A percentile compares a stretch with the other conserved stretches of the same genome.
Evolutionary conservation across 495 filamentous ascomycete genomes (phyloP).

Genomic region (Parachaetomium inaequale): DNA sequence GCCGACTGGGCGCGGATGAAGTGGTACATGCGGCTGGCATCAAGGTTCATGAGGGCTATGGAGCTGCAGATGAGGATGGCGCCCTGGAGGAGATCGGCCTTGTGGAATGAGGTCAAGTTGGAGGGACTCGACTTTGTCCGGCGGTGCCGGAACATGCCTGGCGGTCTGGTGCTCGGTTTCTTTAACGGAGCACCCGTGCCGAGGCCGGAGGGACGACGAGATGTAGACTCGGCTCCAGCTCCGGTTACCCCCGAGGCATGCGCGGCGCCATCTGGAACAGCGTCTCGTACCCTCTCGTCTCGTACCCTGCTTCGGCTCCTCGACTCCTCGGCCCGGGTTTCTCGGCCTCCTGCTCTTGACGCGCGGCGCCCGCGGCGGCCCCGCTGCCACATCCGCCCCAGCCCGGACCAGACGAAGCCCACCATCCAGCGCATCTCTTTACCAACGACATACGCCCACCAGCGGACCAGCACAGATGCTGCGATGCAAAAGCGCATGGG

Average conservation of each 20-base stretch:
- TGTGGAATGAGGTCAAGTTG: slow-evolving; percentile 77
- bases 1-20: slow-evolving; percentile 93
- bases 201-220: slow-evolving; percentile 1
- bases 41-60: slow-evolving; percentile 81
- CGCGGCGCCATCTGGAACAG: not conserved
- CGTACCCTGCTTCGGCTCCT: slow-evolving; percentile 37
- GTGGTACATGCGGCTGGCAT: slow-evolving; percentile 98
- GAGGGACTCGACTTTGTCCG: slow-evolving; percentile 82
- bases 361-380: slow-evolving; percentile 48
- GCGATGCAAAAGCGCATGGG: slow-evolving; percentile 88
- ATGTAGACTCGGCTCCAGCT: not conserved
- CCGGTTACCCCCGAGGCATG: slow-evolving; percentile 1
- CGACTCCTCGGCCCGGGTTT: slow-evolving; percentile 31
- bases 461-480: slow-evolving; percentile 66
- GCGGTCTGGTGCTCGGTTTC: slow-evolving; percentile 16
- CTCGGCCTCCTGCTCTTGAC: slow-evolving; percentile 26
- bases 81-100: slow-evolving; percentile 91
- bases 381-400: slow-evolving; percentile 70
- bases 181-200: not conserved
- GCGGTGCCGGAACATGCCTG: slow-evolving; percentile 56
- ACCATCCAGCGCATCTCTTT: slow-evolving; percentile 65
- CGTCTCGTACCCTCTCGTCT: slow-evolving; percentile 33
- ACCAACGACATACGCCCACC: slow-evolving; percentile 61
- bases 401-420: slow-evolving; percentile 68
- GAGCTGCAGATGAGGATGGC: slow-evolving; percentile 80